These are phyloP conservation scores for Leishmania turanica DNA, from an alignment of 208 protist genomes.

Conservation along the genomic window DNA sequence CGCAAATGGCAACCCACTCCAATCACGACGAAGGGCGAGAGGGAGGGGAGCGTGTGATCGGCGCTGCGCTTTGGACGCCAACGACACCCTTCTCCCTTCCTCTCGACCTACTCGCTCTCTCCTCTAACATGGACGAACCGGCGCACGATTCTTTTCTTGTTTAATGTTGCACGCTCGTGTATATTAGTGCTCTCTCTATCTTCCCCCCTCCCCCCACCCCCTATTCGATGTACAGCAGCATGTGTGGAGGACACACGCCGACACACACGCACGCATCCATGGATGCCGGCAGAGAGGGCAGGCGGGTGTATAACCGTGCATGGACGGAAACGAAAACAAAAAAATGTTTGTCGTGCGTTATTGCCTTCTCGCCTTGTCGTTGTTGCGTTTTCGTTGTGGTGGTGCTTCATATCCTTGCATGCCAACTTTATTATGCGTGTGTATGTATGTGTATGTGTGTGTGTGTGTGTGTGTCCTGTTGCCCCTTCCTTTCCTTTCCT, in stretches of 20 bases:
- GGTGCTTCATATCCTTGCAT: background rate
- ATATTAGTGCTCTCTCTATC: background rate
- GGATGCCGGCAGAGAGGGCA: background rate
- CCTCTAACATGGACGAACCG: background rate
- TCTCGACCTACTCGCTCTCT: too few relatives aligned
- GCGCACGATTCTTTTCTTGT: background rate
- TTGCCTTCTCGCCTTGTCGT: background rate
- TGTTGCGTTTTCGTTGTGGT: background rate
- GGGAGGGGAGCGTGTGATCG: background rate
- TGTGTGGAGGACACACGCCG: constrained; percentile 18
- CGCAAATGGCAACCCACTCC: background rate
- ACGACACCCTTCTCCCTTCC: background rate
- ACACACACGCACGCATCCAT: background rate
- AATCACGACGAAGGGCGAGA: background rate
- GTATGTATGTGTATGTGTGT: background rate
- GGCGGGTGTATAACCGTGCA: background rate
- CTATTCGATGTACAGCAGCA: constrained; percentile 9
- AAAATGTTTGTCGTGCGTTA: background rate
- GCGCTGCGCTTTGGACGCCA: background rate
- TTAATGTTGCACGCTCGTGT: background rate
- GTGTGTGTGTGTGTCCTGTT: constrained; percentile 1
- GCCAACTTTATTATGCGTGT: background rate
- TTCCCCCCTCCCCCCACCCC: too few relatives aligned
- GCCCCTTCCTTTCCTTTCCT: background rate
- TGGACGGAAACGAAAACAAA: too few relatives aligned